A percentile compares a stretch with the other conserved stretches of the same genome.
phyloP scores from a whole-genome alignment of 768 basidiomycete genomes.

The Neoboletus magnificus region DNA sequence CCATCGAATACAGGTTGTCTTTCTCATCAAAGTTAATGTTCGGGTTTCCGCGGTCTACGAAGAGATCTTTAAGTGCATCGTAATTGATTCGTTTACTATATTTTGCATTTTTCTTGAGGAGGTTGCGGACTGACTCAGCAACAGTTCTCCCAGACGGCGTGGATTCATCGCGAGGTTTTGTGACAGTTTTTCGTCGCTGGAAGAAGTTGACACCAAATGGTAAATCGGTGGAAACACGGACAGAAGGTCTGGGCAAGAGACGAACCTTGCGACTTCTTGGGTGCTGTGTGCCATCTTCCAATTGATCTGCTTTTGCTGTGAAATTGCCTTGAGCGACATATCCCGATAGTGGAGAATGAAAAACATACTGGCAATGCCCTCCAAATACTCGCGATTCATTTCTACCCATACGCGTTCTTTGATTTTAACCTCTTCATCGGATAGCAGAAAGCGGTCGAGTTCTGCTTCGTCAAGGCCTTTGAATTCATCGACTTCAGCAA shows the following conservation, averaged over 20 bases:
- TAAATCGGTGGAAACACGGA: slow-evolving; percentile 9
- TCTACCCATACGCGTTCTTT: slow-evolving; percentile 95
- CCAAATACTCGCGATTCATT: slow-evolving; percentile 86
- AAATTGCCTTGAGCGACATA: slow-evolving; percentile 45
- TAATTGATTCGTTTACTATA: slow-evolving; percentile 96
- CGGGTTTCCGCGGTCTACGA: slow-evolving; percentile 42
- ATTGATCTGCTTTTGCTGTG: slow-evolving; percentile 66
- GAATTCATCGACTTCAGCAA: slow-evolving; percentile 54
- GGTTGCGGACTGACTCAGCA: slow-evolving; percentile 36
- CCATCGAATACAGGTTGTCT: slow-evolving; percentile 52
- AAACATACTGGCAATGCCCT: slow-evolving; percentile 67
- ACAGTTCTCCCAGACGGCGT: slow-evolving; percentile 43
- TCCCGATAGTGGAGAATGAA: not conserved
- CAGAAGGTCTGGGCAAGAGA: slow-evolving; percentile 35
- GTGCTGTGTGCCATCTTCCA: slow-evolving; percentile 37
- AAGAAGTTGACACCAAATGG: slow-evolving; percentile 8
- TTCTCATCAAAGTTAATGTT: slow-evolving; percentile 37
- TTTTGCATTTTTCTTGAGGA: slow-evolving; percentile 81
- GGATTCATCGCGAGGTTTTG: slow-evolving; percentile 70
- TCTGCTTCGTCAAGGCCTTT: slow-evolving; percentile 88
- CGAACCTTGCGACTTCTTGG: slow-evolving; percentile 78
- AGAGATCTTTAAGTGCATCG: slow-evolving; percentile 79
- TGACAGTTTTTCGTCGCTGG: slow-evolving; percentile 66
- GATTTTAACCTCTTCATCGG: slow-evolving; percentile 75
- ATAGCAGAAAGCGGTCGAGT: slow-evolving; percentile 74